Conservation (phyloP, 1,284 basidiomycete genomes). For the Pseudozyma pruni region DNA sequence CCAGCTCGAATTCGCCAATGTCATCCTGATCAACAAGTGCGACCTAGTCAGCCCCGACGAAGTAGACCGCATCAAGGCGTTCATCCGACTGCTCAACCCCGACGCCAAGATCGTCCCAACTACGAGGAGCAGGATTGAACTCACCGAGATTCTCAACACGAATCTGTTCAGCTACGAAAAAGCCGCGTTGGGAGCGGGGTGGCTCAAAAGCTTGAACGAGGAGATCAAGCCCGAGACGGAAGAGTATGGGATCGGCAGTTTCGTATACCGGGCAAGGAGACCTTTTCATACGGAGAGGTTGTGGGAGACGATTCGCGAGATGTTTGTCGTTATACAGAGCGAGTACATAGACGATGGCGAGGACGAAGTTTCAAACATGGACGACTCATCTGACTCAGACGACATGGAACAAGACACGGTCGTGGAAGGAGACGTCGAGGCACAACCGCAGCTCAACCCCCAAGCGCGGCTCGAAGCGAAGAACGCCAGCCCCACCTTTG, state of each 20-base stretch:
- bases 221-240: constrained; percentile 70
- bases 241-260: constrained; percentile 62
- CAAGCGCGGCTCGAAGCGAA: constrained; percentile 68
- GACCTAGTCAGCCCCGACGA: constrained; percentile 66
- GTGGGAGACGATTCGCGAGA: constrained; percentile 69
- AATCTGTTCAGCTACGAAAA: constrained; percentile 69
- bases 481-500: constrained; percentile 67
- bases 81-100: constrained; percentile 70
- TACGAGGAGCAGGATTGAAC: constrained; percentile 66
- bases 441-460: constrained; percentile 70
- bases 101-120: constrained; percentile 68
- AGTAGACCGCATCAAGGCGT: constrained; percentile 63
- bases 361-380: constrained; percentile 24
- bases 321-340: constrained; percentile 69
- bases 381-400: constrained; percentile 7
- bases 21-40: constrained; percentile 70
- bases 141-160: constrained; percentile 68
- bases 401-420: constrained; percentile 23
- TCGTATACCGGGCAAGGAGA: constrained; percentile 59
- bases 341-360: constrained; percentile 67
- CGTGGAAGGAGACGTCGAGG: constrained; percentile 49
- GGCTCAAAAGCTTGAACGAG: constrained; percentile 70
- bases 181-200: constrained; percentile 70
- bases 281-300: constrained; percentile 71
- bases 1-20: constrained; percentile 70